These are phyloP conservation scores for Lasiosphaeriaceae sp. DNA, from an alignment of 495 filamentous ascomycete genomes.

Conservation along the genomic window DNA sequence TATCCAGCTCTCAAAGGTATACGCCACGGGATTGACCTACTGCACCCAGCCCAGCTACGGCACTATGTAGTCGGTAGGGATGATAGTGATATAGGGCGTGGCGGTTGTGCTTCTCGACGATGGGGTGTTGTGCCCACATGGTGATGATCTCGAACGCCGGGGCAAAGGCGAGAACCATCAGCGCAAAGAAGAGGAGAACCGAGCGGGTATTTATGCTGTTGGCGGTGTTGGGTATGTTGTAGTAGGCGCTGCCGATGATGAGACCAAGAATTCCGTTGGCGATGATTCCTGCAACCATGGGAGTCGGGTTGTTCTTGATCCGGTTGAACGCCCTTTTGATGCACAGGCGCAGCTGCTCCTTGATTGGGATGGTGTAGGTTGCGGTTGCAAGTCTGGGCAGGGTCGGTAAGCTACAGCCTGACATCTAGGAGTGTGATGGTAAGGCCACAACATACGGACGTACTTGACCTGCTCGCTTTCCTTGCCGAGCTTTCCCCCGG, in stretches of 20 bases:
- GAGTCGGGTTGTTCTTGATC: slow-evolving; percentile 58
- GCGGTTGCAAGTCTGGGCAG: neutral
- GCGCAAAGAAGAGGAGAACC: slow-evolving; percentile 80
- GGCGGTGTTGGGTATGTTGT: slow-evolving; percentile 62
- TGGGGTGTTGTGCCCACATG: slow-evolving; percentile 79
- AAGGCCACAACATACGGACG: too few relatives aligned
- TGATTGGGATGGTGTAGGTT: slow-evolving; percentile 52
- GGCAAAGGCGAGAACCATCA: slow-evolving; percentile 81
- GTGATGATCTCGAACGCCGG: slow-evolving; percentile 77
- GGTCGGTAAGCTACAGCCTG: too few relatives aligned
- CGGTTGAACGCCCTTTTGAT: slow-evolving; percentile 54
- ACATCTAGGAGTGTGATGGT: too few relatives aligned
- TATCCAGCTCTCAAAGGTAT: slow-evolving; percentile 67
- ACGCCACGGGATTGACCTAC: slow-evolving; percentile 74
- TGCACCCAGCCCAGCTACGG: slow-evolving; percentile 77
- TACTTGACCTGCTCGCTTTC: neutral
- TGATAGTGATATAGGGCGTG: slow-evolving; percentile 84
- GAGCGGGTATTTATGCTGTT: slow-evolving; percentile 71
- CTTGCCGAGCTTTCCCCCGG: neutral
- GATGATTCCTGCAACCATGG: slow-evolving; percentile 59
- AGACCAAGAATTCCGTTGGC: slow-evolving; percentile 72
- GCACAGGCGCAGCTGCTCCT: slow-evolving; percentile 54
- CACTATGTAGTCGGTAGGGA: slow-evolving; percentile 66
- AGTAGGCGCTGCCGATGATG: slow-evolving; percentile 79
- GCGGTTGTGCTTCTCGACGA: slow-evolving; percentile 85